Evolutionary conservation across 257 asterid genomes (phyloP).

Genomic region (Eucommia ulmoides): DNA sequence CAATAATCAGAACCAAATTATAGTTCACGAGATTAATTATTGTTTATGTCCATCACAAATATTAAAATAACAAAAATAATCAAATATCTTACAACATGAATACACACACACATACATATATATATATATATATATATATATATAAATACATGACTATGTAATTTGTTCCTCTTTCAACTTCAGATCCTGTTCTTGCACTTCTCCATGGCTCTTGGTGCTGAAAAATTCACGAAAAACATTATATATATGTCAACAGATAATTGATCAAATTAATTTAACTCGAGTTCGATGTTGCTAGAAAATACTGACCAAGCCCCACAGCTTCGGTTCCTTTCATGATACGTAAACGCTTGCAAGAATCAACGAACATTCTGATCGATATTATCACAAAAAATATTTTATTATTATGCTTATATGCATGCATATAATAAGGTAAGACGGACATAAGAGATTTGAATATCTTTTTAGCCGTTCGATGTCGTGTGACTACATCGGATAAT

Average conservation of each 20-base stretch:
- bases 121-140: slow-evolving; percentile 27
- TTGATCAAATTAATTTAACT: too few species aligned
- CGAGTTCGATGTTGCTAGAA: too few species aligned
- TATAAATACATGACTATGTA: slow-evolving; percentile 25
- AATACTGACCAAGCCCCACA: slow-evolving; percentile 48
- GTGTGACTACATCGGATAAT: too few species aligned
- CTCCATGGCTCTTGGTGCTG: slow-evolving; percentile 59
- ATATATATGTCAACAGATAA: too few species aligned
- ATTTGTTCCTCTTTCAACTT: slow-evolving; percentile 6
- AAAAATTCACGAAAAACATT: too few species aligned
- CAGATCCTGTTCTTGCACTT: slow-evolving; percentile 44
- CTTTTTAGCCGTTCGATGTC: too few species aligned
- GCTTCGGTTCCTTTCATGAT: slow-evolving; percentile 59
- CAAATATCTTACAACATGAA: slow-evolving; percentile 6
- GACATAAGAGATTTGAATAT: background rate
- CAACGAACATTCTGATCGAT: slow-evolving; percentile 41
- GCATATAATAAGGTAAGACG: too few species aligned
- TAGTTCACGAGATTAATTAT: background rate
- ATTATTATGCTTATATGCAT: background rate
- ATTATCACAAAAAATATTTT: background rate
- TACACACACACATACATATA: slow-evolving; percentile 26
- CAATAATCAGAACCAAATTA: background rate
- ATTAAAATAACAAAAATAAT: background rate
- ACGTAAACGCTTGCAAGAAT: slow-evolving; percentile 56
- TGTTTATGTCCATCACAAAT: slow-evolving; percentile 3